Base-by-base conservation (phyloP, 73 alveolate genomes). In the Tetrahymena borealis region DNA sequence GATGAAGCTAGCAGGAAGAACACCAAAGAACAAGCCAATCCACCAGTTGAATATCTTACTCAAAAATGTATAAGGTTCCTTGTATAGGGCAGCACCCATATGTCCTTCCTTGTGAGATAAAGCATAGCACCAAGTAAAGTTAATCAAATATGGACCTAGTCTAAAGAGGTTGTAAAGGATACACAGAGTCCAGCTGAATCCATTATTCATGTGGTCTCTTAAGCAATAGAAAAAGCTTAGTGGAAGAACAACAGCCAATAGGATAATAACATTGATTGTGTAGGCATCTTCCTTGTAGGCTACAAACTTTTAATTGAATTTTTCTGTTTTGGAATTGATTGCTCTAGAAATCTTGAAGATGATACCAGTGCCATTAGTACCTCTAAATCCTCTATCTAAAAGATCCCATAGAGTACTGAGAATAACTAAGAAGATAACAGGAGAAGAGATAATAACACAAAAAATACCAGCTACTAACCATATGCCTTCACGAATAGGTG, bases 21-120 rank as follows among this genome's bases (percentile, higher is more conserved):
- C 91, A 13, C 91, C 91, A 9, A 15, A 79, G 91, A 79, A 79
- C 33, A 79, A 39, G 32, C 91, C 91, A n/a, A 79, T 79, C 91
- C 91, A 79, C 91, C 91, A 79, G 77, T 79, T 79, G 78, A 79
- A 79, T 16, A 79, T 39, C 78, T 39, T 79, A n/a, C 77, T 36
- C 33, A 79, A 39, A 40, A 79, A 79, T 20, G 78, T 79, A n/a
- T 38, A 79, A n/a, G 91, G 91, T 79, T 79, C 91, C 10, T 39
- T 79, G 78, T 39, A 79, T 24, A 79, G 77, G 12, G 33, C 91
- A 36, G 77, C 91, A 24, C 91, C 77, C 91, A 79, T 39, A n/a
- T 79, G 91, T 79, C 91, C 91, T 39, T 79, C 91, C 78, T 79
- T 79, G 91, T 79, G 91, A 36, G 78, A 79, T 6, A 79, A 36